Percentiles rank a stretch among this genome's conserved stretches.
phyloP scores from a whole-genome alignment of 2,329 filamentous ascomycete species.

The Fusarium floridanum region DNA sequence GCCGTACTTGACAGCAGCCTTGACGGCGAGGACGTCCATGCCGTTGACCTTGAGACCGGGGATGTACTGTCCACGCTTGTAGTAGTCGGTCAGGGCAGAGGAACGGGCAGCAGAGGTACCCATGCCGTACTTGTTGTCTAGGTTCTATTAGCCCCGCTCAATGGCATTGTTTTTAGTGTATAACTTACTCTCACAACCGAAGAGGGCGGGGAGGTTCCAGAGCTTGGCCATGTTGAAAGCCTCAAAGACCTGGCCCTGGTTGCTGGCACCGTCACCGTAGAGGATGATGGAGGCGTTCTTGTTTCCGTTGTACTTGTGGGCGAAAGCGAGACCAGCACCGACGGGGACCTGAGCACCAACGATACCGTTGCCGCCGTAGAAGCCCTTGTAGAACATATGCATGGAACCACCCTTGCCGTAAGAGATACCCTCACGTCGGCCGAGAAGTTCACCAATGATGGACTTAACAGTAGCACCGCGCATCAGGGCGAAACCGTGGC shows the following conservation, averaged over 20 bases:
- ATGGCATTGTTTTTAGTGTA: neutral
- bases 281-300: conserved; percentile 89
- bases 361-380: conserved; percentile 99
- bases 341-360: conserved; percentile 98
- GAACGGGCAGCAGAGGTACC: conserved; percentile 95
- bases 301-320: conserved; percentile 91
- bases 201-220: conserved; percentile 95
- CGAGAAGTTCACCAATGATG: conserved; percentile 96
- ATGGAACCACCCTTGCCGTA: conserved; percentile 99
- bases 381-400: conserved; percentile 99
- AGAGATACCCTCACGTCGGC: conserved; percentile 94
- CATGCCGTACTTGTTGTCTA: conserved; percentile 99
- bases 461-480: conserved; percentile 90
- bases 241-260: conserved; percentile 99
- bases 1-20: conserved; percentile 93
- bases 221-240: conserved; percentile 99
- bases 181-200: conserved; percentile 95
- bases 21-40: conserved; percentile 98
- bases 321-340: conserved; percentile 95
- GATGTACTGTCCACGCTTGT: conserved; percentile 99
- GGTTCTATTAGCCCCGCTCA: conserved; percentile 20
- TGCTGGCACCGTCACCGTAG: conserved; percentile 98
- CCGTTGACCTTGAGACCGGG: conserved; percentile 99
- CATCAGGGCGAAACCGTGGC: conserved; percentile 98
- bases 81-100: conserved; percentile 98